Evolutionary conservation across 1,284 basidiomycete species (phyloP), one percentile per base, ranked within the genome.

Genomic region (Puccinia brachypodii): DNA sequence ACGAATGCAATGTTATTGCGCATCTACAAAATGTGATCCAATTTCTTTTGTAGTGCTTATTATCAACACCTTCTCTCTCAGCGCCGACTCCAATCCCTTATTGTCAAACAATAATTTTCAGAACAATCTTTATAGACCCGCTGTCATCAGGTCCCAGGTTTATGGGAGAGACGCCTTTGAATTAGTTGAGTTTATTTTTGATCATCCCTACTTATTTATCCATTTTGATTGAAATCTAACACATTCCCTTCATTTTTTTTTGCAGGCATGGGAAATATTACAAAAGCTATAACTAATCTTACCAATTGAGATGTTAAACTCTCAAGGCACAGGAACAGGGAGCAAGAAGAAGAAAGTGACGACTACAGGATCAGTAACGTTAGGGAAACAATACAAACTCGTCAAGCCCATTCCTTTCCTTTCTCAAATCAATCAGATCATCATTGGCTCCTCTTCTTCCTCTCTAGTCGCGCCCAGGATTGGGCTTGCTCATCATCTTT

Each of bases 141-240:
- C 36, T 40, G 40, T 25, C 25, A 38, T 60, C 16, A 25, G 66
- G 25, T 79, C 76, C 0, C 78, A 80, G 44, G 69, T 80, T 19
- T 80, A 80, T 73, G 69, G 78, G 4, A 19, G 78, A 47, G 68
- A 72, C 25, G 69, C 78, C 1, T 80, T 80, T 42, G 78, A 80
- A 73, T 44, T 80, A 58, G 78, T 80, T 38, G 31, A 58, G 31
- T 28, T 44, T 80, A 0, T 1, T 25, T 50, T 6, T n/a, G n/a
- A n/a, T 31, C 31, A 9, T 60, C 38, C 19, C 16, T 56, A 28
- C 58, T 78, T 28, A 2, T 31, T 77, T 19, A n/a, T n/a, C n/a
- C n/a, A n/a, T 42, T 25, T 1, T 66, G 14, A 31, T 56, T 33
- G 31, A 11, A 28, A 42, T 33, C 56, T 25, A 36, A 53, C 62